A percentile compares a stretch with the other conserved stretches of the same genome.
Evolutionary conservation across 805 yeast species (phyloP).

Genomic region (Dipodascus albidus): DNA sequence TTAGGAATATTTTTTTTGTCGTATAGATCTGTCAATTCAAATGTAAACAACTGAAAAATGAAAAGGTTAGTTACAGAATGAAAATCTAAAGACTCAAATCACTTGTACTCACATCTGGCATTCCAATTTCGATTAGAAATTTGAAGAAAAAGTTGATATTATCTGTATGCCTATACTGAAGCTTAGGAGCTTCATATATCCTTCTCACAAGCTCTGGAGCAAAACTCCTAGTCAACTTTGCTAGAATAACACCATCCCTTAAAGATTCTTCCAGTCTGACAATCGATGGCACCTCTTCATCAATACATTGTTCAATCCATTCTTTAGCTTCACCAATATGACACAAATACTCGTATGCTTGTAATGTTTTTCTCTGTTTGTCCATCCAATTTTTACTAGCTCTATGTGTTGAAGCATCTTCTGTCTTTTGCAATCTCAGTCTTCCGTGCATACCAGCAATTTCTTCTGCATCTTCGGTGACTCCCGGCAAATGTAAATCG

Average conservation of each 20-base stretch:
- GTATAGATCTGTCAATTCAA: constrained; percentile 86
- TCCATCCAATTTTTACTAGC: constrained; percentile 30
- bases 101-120: constrained; percentile 55
- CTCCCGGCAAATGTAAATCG: background rate
- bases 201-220: constrained; percentile 51
- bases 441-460: constrained; percentile 24
- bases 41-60: constrained; percentile 38
- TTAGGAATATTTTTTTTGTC: constrained; percentile 88
- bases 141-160: constrained; percentile 74
- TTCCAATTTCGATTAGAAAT: constrained; percentile 53
- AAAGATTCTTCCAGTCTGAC: constrained; percentile 53
- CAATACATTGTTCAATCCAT: constrained; percentile 62
- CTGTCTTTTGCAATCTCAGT: constrained; percentile 22
- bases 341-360: constrained; percentile 69
- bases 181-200: constrained; percentile 44
- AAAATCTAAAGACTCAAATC: background rate
- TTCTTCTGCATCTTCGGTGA: constrained; percentile 21
- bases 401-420: constrained; percentile 12
- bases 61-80: background rate
- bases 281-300: constrained; percentile 45
- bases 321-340: constrained; percentile 69
- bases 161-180: constrained; percentile 86
- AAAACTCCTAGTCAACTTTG: constrained; percentile 62
- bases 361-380: constrained; percentile 30
- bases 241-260: constrained; percentile 77